Evolutionary conservation across 495 filamentous ascomycete genomes (phyloP).

Genomic region (Pseudotulostoma volvatum): DNA sequence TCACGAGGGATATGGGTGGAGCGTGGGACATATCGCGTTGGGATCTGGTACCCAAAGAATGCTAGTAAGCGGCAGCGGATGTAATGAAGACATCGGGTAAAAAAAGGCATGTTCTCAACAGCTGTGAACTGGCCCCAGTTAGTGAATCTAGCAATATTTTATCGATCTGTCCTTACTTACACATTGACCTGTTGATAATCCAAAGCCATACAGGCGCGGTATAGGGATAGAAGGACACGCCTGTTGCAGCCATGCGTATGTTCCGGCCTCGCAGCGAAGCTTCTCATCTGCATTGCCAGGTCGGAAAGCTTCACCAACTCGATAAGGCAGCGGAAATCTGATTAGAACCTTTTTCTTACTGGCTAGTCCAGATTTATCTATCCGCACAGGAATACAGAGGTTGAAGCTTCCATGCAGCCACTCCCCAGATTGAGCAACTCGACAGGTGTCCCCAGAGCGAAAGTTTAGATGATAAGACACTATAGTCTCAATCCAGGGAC

Average conservation of each 20-base stretch:
- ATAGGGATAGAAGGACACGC: constrained; percentile 6
- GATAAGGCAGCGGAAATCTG: constrained; percentile 19
- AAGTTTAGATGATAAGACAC: constrained; percentile 10
- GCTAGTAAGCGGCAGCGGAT: no score
- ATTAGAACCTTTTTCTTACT: constrained; percentile 12
- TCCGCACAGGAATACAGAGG: constrained; percentile 18
- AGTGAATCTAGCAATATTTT: neutral
- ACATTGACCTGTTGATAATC: constrained; percentile 8
- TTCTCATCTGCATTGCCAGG: constrained; percentile 17
- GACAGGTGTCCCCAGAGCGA: constrained; percentile 5
- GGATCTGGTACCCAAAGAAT: no score
- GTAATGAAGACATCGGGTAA: constrained; percentile 5
- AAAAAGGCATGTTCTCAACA: constrained; percentile 11
- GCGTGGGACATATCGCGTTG: no score
- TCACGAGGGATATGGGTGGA: no score
- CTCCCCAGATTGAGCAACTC: constrained; percentile 10
- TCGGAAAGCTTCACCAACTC: constrained; percentile 8
- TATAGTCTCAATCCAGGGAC: constrained; percentile 4
- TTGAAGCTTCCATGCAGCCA: constrained; percentile 23
- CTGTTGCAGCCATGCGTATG: constrained; percentile 16
- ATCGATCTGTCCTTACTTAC: constrained; percentile 5
- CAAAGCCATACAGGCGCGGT: constrained; percentile 12
- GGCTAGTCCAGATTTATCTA: constrained; percentile 2
- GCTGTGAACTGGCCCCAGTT: constrained; percentile 9
- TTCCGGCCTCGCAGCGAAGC: constrained; percentile 14